Evolutionary conservation across 1,284 basidiomycete species (phyloP).

Genomic region (Leccinum huronense): DNA sequence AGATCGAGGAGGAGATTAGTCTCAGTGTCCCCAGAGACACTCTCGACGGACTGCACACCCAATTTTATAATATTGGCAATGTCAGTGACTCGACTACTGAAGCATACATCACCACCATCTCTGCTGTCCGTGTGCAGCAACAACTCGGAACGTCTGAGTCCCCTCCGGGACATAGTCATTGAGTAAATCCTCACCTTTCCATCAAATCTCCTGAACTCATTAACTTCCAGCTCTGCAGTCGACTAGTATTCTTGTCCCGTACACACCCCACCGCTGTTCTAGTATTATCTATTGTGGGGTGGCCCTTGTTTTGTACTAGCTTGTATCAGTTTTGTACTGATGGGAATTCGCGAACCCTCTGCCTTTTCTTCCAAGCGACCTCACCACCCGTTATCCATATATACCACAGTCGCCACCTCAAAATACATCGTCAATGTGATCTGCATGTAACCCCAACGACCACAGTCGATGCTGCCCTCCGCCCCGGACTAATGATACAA

Average conservation of each 20-base stretch:
- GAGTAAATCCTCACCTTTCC: not conserved
- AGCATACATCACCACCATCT: not conserved
- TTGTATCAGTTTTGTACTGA: not conserved
- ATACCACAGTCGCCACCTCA: too few species aligned
- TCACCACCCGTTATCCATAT: too few species aligned
- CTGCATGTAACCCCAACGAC: too few species aligned
- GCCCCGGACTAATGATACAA: too few species aligned
- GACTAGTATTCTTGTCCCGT: not conserved
- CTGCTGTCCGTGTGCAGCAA: not conserved
- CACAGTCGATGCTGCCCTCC: too few species aligned
- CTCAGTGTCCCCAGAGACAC: not conserved
- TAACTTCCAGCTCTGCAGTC: not conserved
- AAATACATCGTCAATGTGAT: too few species aligned
- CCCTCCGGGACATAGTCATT: not conserved
- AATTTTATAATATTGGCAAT: not conserved
- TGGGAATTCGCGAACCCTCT: too few species aligned
- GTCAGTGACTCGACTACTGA: not conserved
- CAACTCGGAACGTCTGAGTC: not conserved
- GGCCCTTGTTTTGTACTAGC: not conserved
- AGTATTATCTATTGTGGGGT: not conserved
- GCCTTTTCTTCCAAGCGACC: too few species aligned
- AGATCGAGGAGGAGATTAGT: constrained; percentile 2
- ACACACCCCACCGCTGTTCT: not conserved
- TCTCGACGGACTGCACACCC: not conserved
- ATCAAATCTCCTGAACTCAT: not conserved